Conservation (phyloP, 495 filamentous ascomycete species). For the Pseudomonodictys pantanalensis region DNA sequence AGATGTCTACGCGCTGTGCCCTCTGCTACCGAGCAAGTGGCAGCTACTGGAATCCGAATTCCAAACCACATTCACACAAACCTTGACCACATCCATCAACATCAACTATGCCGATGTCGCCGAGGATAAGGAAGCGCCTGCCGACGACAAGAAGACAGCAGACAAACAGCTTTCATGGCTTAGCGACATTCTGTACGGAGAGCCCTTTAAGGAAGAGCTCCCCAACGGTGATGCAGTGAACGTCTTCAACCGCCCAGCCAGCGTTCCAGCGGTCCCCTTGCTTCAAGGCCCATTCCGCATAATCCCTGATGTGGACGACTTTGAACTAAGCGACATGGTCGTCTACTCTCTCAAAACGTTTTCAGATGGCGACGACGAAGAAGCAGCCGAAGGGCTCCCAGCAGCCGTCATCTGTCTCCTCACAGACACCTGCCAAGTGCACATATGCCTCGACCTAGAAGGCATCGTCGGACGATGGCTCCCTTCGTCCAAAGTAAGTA, state of each 20-base stretch:
- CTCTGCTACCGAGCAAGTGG: constrained; percentile 79
- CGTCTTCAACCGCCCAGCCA: constrained; percentile 65
- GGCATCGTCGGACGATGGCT: constrained; percentile 85
- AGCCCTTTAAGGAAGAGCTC: constrained; percentile 52
- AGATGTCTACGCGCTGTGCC: constrained; percentile 87
- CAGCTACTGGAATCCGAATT: constrained; percentile 56
- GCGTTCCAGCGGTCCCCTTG: constrained; percentile 69
- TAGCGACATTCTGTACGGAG: constrained; percentile 73
- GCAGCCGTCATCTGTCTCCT: constrained; percentile 71
- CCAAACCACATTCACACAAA: constrained; percentile 67
- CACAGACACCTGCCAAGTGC: constrained; percentile 67
- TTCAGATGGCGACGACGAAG: constrained; percentile 54
- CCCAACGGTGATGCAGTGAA: constrained; percentile 48
- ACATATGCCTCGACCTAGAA: constrained; percentile 75
- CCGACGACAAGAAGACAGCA: constrained; percentile 57
- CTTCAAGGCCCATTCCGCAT: constrained; percentile 80
- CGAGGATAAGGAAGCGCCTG: constrained; percentile 53
- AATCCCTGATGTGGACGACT: constrained; percentile 57
- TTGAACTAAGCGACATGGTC: constrained; percentile 65
- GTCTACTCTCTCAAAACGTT: constrained; percentile 53
- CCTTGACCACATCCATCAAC: constrained; percentile 70
- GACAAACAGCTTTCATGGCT: constrained; percentile 80
- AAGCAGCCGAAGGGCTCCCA: constrained; percentile 43
- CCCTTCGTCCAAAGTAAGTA: constrained; percentile 42
- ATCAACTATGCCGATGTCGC: constrained; percentile 61